Base-by-base conservation (phyloP, 495 filamentous ascomycete genomes). In the Talaromyces thailandensis region DNA sequence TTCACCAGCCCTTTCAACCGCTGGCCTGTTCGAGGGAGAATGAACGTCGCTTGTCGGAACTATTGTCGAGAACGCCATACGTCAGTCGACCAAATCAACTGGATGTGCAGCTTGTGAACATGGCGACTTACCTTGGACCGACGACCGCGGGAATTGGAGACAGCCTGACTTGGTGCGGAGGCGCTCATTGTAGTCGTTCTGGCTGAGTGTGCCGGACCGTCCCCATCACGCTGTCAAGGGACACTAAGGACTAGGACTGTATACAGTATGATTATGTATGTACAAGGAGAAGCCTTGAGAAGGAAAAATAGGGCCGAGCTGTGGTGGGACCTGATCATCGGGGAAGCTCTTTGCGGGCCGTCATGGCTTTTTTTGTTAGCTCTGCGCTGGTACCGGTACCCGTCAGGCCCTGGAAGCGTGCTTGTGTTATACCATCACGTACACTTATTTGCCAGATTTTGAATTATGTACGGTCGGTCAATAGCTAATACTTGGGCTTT, bases 11-110 rank as follows among this genome's bases (percentile, higher is more conserved):
- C 73, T 70, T 75, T 81, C 25, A 84, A 64, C 35, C 82, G 80
- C 66, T 82, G 77, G 12, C 82, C 82, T 28, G 81, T 82, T 58
- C 73, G 25, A 63, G 75, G 82, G 28, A 85, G 71, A 59, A 85
- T 76, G 56, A 84, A 77, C 18, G 81, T 82, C 32, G 81, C 81
- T 59, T 83, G 73, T 50, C 81, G 81, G 28, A 82, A 71, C 81
- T 84, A n/a, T 24, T 23, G 12, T 4, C 51, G 24, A 55, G 9
- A 6, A 55, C 21, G 4, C 3, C 51, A 3, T 16, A 12, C 0
- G 26, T 55, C 28, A 55, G 51, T 28, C 11, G 26, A 29, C 9
- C 25, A 52, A 1, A 14, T 26, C 23, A 16, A 55, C 5, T 1
- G 9, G 7, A 14, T 12, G 23, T 0, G 21, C 9, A 55, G 12